Evolutionary conservation across 2,329 filamentous ascomycete species (phyloP).

Genomic region (Aspergillus udagawae): DNA sequence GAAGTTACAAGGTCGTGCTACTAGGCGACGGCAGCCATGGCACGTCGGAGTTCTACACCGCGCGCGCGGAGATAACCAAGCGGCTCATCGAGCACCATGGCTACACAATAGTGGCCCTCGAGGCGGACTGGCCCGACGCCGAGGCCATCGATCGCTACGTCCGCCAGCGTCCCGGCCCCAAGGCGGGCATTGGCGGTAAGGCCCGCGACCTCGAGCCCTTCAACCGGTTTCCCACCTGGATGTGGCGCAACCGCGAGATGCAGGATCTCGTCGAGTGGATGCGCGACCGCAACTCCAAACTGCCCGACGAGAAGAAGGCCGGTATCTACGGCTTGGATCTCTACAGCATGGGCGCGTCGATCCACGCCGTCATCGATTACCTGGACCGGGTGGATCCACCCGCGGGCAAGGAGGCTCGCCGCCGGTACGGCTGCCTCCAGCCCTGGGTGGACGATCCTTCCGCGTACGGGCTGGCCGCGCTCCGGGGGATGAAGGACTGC

Average conservation of each 20-base stretch:
- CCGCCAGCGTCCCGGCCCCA: constrained; percentile 40
- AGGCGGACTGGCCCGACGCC: constrained; percentile 54
- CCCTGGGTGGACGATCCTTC: constrained; percentile 49
- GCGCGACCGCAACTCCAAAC: constrained; percentile 39
- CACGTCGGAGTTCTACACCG: constrained; percentile 53
- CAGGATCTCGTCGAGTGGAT: constrained; percentile 52
- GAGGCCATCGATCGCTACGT: constrained; percentile 51
- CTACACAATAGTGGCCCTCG: constrained; percentile 49
- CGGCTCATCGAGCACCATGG: constrained; percentile 48
- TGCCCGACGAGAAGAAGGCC: constrained; percentile 27
- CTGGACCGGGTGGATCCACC: constrained; percentile 44
- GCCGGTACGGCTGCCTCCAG: constrained; percentile 45
- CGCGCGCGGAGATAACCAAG: constrained; percentile 50
- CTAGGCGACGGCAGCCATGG: constrained; percentile 50
- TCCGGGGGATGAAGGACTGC: constrained; percentile 43
- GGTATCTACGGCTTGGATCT: constrained; percentile 53
- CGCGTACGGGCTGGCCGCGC: constrained; percentile 45
- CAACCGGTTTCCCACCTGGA: constrained; percentile 52
- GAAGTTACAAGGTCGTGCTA: constrained; percentile 39
- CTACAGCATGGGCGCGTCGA: constrained; percentile 47
- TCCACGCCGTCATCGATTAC: constrained; percentile 47
- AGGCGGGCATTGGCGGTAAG: constrained; percentile 27
- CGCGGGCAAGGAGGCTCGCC: constrained; percentile 42
- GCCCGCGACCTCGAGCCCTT: constrained; percentile 38
- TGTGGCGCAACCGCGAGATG: constrained; percentile 54